Evolutionary conservation across 2,329 filamentous ascomycete genomes (phyloP), one percentile per base, ranked within the genome.

Genomic region (Thielaviopsis punctulata): DNA sequence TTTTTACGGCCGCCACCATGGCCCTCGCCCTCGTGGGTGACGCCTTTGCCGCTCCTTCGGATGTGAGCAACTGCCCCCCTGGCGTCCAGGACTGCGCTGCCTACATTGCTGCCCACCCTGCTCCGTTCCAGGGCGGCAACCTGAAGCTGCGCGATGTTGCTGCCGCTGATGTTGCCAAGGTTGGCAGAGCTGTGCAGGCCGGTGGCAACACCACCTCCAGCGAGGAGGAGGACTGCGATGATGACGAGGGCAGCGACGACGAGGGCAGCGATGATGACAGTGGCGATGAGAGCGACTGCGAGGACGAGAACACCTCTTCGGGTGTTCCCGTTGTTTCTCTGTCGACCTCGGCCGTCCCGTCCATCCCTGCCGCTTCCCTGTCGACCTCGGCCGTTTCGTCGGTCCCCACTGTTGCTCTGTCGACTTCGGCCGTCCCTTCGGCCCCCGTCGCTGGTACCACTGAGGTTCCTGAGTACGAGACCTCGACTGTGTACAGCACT

Each of bases 281-380:
- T 21, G 52, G 46, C 30, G 47, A 48, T 27, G 48, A 25, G n/a
- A 36, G 55, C 30, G 43, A 55, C 50, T 51, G 30, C 30, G 23
- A 44, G 7, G 23, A n/a, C 21, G 41, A 21, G 19, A 45, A 10
- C 8, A 15, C 19, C 18, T 22, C 22, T 10, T 36, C 30, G 12
- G 13, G 1, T n/a, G 6, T 36, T 15, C 30, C 30, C 30, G n/a
- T 46, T 27, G 48, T 39, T 18, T 33, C 30, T 27, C 48, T 51
- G 33, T 30, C 19, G 5, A 30, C 51, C 27, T 13, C 39, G 8
- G 21, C n/a, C 18, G 50, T 41, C 21, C 12, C 30, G 15, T 22
- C 48, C 2, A 36, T 36, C 15, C 41, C 19, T 10, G 25, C 33
- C 36, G 27, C 12, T 19, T 23, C 47, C n/a, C n/a, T n/a, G n/a